Evolutionary conservation across 306 rosid genomes (phyloP).

Genomic region (Corylus americana): DNA sequence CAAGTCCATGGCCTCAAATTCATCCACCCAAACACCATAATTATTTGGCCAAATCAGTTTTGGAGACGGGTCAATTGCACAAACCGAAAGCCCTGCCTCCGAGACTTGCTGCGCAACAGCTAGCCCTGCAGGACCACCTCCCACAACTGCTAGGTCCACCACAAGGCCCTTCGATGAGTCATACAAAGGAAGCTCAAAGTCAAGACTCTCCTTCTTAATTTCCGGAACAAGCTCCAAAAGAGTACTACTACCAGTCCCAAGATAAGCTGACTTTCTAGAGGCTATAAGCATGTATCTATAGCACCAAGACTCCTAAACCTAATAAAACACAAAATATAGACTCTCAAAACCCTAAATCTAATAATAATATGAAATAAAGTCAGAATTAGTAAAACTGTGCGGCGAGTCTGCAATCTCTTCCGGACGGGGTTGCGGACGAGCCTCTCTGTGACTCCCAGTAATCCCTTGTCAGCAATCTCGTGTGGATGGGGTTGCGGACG

Average conservation of each 20-base stretch:
- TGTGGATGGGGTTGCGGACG: too few relatives aligned
- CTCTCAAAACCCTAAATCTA: too few relatives aligned
- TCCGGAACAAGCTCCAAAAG: conserved; percentile 96
- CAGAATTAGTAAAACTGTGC: too few relatives aligned
- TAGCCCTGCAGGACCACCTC: conserved; percentile 97
- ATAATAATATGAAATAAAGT: too few relatives aligned
- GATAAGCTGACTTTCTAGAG: too few relatives aligned
- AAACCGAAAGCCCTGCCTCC: conserved; percentile 90
- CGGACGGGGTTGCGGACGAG: too few relatives aligned
- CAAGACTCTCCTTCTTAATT: conserved; percentile 80
- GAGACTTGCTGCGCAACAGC: conserved; percentile 99
- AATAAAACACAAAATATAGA: too few relatives aligned
- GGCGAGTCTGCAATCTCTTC: too few relatives aligned
- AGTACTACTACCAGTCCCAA: conserved; percentile 52
- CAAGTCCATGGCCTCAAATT: conserved; percentile 92
- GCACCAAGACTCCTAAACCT: too few relatives aligned
- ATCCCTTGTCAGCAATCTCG: too few relatives aligned
- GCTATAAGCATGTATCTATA: too few relatives aligned
- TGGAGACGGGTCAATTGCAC: conserved; percentile 86
- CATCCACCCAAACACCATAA: conserved; percentile 99
- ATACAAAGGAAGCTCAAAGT: conserved; percentile 85
- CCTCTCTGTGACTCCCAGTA: too few relatives aligned
- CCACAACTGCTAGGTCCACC: conserved; percentile 93
- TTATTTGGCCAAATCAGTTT: conserved; percentile 95
- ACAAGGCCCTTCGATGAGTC: conserved; percentile 75